Base-by-base conservation (phyloP, 23 red algal genomes). In the Chondrus crispus region DNA sequence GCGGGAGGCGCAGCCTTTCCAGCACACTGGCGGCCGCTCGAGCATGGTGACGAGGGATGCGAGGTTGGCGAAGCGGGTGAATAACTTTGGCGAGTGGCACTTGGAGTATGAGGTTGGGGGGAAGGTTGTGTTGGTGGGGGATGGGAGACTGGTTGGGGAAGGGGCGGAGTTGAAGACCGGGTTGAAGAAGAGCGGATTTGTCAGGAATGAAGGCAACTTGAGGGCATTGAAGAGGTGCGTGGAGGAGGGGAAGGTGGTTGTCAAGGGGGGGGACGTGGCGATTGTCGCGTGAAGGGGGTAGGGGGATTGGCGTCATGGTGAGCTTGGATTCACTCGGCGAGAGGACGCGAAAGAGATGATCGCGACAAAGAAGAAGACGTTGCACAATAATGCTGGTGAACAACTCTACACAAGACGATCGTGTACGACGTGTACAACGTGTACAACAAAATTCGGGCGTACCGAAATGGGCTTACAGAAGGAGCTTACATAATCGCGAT, bases 21-120 rank as follows among this genome's bases (percentile, higher is more conserved):
- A n/a, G 35, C 35, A 32, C 35, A 32, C 5, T 66, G 60, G 60
- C 60, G 73, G 73, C 26, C 24, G 36, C 26, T 45, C 46, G 46
- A 35, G 19, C 36, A 0, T 57, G 73, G 73, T 57, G 1, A 57
- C 46, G 9, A 40, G 19, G 45, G 73, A 19, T 14, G 73, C 24
- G 36, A 9, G 19, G 73, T 45, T 78, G 73, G 73, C 73, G 19
- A 78, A 57, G 73, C 26, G 73, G 73, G 73, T 57, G 73, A 78
- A 78, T 19, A 14, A 9, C 7, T 22, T 35, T 22, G 73, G 45
- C 18, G 73, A 78, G 51, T 78, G 26, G 28, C 51, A 78, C 36
- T 45, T 78, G 60, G 60, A 66, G 60, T 66, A 66, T 66, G 60
- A 32, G 60, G 18, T 7, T 13, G 60, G 18, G 7, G 60, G 60